Evolutionary conservation across 1,139 yeast genomes (phyloP), one percentile per base, ranked within the genome.

Genomic region (Taphrina confusa): DNA sequence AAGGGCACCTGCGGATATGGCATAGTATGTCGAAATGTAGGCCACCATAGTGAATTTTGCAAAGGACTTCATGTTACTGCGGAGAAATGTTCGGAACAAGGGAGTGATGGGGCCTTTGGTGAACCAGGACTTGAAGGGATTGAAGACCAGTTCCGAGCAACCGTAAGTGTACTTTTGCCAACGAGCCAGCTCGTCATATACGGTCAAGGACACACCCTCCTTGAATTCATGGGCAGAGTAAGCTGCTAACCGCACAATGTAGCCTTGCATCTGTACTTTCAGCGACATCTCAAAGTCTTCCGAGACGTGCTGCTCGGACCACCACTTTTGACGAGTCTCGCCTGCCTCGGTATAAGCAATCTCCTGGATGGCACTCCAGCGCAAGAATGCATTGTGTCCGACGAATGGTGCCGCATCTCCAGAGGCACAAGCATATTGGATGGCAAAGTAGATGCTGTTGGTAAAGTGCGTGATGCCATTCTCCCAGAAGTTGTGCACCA

Each of bases 221-320:
- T 62, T 61, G 36, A 63, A 62, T 34, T 56, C 54, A 34, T 62
- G 64, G 14, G 34, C 50, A 11, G 49, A 1, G 20, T 62, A 63
- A 4, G 63, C 25, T 9, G 60, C 57, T 52, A 60, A 22, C 11
- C 65, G 45, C 4, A 63, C 54, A 22, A 40, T 34, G 49, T 63
- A 63, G 5, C 64, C 64, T 4, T 55, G 23, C 5, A 55, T 61
- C 34, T 63, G 65, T 31, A 63, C 22, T 31, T 59, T 60, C 34
- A 63, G 51, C n/a, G 65, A 62, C 62, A 63, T 40, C 36, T 63
- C 65, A 30, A 63, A 63, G 36, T 63, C 65, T 44, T 63, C 65
- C 20, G 65, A 63, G 23, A 63, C 65, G 25, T 63, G 65, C 30
- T 14, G n/a, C 37, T 63, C 65, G 5, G 63, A 62, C 65, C 64